These are phyloP conservation scores for Agaricus subrufescens DNA, from an alignment of 768 basidiomycete genomes.

Conservation along the genomic window DNA sequence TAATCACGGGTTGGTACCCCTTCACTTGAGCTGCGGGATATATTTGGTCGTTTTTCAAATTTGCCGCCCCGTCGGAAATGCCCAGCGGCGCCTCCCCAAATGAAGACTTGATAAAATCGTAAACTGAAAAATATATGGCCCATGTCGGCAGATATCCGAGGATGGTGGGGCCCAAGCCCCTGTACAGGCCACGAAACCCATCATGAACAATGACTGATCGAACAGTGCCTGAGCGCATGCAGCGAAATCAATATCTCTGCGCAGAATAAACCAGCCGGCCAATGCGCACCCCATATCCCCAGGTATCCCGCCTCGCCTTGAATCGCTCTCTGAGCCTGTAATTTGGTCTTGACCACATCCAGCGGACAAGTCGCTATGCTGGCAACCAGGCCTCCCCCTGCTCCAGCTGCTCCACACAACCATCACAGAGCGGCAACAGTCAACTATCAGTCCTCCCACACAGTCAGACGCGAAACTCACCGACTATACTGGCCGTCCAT, in stretches of 20 bases:
- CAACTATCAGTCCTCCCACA: not conserved
- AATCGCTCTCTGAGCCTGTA: slow-evolving; percentile 86
- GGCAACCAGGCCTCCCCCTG: slow-evolving; percentile 90
- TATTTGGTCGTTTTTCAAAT: slow-evolving; percentile 38
- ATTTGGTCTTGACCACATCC: slow-evolving; percentile 95
- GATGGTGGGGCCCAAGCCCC: slow-evolving; percentile 95
- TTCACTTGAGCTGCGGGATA: slow-evolving; percentile 84
- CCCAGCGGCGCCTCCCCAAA: slow-evolving; percentile 66
- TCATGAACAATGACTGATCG: slow-evolving; percentile 48
- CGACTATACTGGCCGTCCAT: slow-evolving; percentile 81
- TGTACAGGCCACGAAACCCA: slow-evolving; percentile 87
- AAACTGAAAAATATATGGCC: slow-evolving; percentile 98
- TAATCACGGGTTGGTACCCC: slow-evolving; percentile 75
- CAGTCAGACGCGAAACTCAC: slow-evolving; percentile 33
- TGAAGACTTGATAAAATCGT: slow-evolving; percentile 87
- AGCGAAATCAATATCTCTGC: slow-evolving; percentile 1
- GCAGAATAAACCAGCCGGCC: slow-evolving; percentile 2
- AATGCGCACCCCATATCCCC: slow-evolving; percentile 63
- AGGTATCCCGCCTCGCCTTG: slow-evolving; percentile 70
- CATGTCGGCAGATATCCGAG: slow-evolving; percentile 97
- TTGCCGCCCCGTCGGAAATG: slow-evolving; percentile 11
- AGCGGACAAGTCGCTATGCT: slow-evolving; percentile 94
- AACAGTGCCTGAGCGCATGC: slow-evolving; percentile 29
- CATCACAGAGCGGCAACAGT: not conserved
- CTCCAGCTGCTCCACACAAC: slow-evolving; percentile 60